Evolutionary conservation across 768 basidiomycete species (phyloP).

Genomic region (Calocybe indica): DNA sequence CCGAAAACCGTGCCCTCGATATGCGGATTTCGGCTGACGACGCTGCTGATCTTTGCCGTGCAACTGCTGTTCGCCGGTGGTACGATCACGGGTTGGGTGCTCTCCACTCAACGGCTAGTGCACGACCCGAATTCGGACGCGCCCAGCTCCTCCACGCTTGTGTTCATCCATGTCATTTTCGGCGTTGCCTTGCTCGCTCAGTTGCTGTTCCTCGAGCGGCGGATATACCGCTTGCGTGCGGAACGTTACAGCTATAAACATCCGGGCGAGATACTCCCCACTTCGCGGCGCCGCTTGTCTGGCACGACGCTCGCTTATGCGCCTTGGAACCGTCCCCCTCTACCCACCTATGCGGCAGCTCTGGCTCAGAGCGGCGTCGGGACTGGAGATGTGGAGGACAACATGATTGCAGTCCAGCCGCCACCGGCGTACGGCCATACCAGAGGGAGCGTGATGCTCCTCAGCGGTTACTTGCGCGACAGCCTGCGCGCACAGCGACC

Average conservation of each 20-base stretch:
- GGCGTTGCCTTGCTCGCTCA: slow-evolving; percentile 43
- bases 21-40: slow-evolving; percentile 39
- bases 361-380: slow-evolving; percentile 63
- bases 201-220: slow-evolving; percentile 58
- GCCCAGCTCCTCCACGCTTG: slow-evolving; percentile 22
- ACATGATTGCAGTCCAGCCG: slow-evolving; percentile 58
- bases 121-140: slow-evolving; percentile 2
- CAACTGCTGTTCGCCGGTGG: slow-evolving; percentile 37
- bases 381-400: slow-evolving; percentile 73
- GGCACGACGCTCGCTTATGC: slow-evolving; percentile 34
- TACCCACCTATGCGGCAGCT: slow-evolving; percentile 68
- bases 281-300: slow-evolving; percentile 12
- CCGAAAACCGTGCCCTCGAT: slow-evolving; percentile 29
- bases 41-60: slow-evolving; percentile 33
- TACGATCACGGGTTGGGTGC: slow-evolving; percentile 52
- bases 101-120: slow-evolving; percentile 23
- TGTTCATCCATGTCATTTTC: slow-evolving; percentile 65
- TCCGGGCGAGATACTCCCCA: slow-evolving; percentile 49
- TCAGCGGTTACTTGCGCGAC: slow-evolving; percentile 45
- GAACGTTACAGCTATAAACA: slow-evolving; percentile 56
- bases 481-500: slow-evolving; percentile 46
- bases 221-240: slow-evolving; percentile 58
- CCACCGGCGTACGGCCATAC: slow-evolving; percentile 78
- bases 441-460: slow-evolving; percentile 58
- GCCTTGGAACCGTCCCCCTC: slow-evolving; percentile 67